Evolutionary conservation across 495 filamentous ascomycete species (phyloP).

Genomic region (Aspergillus taichungensis): DNA sequence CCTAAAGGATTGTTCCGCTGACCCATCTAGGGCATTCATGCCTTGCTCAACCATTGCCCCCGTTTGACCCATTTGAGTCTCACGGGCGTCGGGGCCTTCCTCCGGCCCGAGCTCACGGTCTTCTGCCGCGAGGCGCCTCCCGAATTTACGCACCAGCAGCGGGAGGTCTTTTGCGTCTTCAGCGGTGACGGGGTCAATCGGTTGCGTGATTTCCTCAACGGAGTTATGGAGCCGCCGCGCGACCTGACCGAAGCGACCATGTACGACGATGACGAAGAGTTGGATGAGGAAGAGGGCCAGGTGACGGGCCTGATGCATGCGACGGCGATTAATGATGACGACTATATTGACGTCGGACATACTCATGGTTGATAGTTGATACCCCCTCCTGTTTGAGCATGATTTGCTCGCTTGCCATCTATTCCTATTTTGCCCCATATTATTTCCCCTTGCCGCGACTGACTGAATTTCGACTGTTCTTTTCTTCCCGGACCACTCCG

Average conservation of each 20-base stretch:
- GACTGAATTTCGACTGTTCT: no score
- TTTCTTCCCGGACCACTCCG: no score
- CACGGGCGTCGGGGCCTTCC: conserved; percentile 80
- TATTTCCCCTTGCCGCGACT: background rate
- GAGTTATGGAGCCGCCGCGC: conserved; percentile 15
- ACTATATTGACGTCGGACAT: conserved; percentile 38
- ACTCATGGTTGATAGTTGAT: conserved; percentile 33
- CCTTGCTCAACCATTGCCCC: conserved; percentile 81
- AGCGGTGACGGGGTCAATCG: conserved; percentile 74
- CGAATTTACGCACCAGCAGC: conserved; percentile 93
- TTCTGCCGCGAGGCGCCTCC: conserved; percentile 83
- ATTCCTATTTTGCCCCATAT: conserved; percentile 8
- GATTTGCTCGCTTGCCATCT: conserved; percentile 12
- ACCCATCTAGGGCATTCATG: conserved; percentile 70
- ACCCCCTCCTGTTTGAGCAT: conserved; percentile 10
- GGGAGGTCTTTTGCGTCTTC: conserved; percentile 95
- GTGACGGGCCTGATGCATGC: conserved; percentile 49
- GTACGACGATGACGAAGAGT: conserved; percentile 50
- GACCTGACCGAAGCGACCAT: conserved; percentile 42
- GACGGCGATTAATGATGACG: conserved; percentile 42
- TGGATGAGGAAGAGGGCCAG: conserved; percentile 44
- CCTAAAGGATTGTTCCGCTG: conserved; percentile 13
- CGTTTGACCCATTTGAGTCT: conserved; percentile 90
- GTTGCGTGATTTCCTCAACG: conserved; percentile 71
- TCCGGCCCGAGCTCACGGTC: conserved; percentile 63